A percentile compares a stretch with the other conserved stretches of the same genome.
Evolutionary conservation across 345 rosid species (phyloP).

Genomic region (Eucalyptus paniculata): DNA sequence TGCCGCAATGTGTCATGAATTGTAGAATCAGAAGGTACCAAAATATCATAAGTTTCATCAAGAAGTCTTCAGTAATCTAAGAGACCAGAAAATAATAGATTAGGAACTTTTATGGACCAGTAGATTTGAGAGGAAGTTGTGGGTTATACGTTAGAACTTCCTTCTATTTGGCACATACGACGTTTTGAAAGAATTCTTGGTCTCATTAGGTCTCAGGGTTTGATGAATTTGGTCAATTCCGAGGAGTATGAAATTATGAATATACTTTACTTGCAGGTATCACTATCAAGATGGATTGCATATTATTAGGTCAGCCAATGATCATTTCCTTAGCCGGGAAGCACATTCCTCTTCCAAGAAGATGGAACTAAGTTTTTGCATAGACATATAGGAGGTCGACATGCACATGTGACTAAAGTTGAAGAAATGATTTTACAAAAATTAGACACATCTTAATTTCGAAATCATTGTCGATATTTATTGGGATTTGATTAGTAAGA

Average conservation of each 20-base stretch:
- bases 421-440: not conserved
- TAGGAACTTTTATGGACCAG: not conserved
- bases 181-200: not conserved
- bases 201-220: not conserved
- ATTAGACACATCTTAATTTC: not conserved
- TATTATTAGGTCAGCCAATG: not conserved
- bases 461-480: not conserved
- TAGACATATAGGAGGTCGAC: not conserved
- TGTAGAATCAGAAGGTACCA: not conserved
- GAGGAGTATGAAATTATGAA: not conserved
- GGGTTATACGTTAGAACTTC: not conserved
- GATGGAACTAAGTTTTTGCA: not conserved
- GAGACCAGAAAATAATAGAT: not conserved
- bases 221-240: not conserved
- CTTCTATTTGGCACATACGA: not conserved
- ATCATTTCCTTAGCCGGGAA: not conserved
- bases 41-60: not conserved
- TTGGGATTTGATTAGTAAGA: not conserved
- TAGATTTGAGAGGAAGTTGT: not conserved
- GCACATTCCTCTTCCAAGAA: not conserved
- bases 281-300: not conserved
- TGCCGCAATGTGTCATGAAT: accelerated
- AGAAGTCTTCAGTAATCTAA: not conserved
- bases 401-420: not conserved
- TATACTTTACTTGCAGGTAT: not conserved